Evolutionary conservation across 805 yeast genomes (phyloP).

Genomic region (Wickerhamomyces bisporus): DNA sequence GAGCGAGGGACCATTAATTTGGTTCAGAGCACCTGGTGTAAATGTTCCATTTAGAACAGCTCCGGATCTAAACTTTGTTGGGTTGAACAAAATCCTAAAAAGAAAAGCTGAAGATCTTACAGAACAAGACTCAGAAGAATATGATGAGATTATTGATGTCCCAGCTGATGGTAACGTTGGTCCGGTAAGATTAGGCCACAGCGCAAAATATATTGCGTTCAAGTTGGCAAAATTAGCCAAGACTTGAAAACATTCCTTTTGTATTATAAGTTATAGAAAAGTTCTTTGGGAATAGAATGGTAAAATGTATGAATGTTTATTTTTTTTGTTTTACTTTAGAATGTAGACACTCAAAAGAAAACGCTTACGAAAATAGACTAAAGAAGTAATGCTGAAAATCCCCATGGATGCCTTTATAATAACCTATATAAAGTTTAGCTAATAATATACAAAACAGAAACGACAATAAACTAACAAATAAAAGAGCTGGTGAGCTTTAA

Average conservation of each 20-base stretch:
- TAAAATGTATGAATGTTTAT: too few relatives aligned
- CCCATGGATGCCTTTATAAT: too few relatives aligned
- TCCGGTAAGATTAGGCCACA: constrained; percentile 53
- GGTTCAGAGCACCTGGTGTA: constrained; percentile 68
- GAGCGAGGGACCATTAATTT: constrained; percentile 40
- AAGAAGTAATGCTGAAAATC: too few relatives aligned
- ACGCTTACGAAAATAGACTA: too few relatives aligned
- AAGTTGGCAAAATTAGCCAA: constrained; percentile 24
- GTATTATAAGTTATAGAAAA: too few relatives aligned
- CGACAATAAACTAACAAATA: too few relatives aligned
- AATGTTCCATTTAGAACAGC: constrained; percentile 36
- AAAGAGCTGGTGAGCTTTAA: too few relatives aligned
- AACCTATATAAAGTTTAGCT: too few relatives aligned
- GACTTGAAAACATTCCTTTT: too few relatives aligned
- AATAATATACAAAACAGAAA: too few relatives aligned
- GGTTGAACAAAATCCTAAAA: constrained; percentile 17
- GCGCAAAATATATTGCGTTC: constrained; percentile 69
- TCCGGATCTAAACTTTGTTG: constrained; percentile 8
- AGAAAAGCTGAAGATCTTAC: constrained; percentile 12
- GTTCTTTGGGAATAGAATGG: neutral
- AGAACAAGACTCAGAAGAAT: constrained; percentile 17
- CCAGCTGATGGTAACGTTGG: constrained; percentile 25
- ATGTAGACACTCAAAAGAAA: too few relatives aligned
- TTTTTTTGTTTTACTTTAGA: too few relatives aligned
- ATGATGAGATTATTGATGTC: constrained; percentile 17